Percentiles rank a stretch among this genome's conserved stretches.
Conservation (phyloP, 108 stramenopile genomes). For the Cyclotella atomus region DNA sequence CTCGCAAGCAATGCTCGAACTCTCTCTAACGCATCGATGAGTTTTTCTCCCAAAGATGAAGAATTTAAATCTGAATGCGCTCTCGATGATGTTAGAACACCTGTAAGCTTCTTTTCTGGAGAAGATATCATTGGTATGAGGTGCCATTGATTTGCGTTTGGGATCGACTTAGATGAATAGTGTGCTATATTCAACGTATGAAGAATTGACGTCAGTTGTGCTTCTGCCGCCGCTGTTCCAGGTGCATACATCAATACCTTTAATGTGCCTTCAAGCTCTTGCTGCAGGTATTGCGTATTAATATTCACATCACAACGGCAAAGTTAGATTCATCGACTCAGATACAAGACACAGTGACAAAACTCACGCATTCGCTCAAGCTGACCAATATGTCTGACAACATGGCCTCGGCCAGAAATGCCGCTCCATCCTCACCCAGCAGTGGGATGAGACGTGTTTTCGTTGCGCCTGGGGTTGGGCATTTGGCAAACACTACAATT, state of each 20-base stretch:
- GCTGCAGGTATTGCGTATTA: slow-evolving; percentile 7
- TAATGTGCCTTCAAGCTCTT: slow-evolving; percentile 34
- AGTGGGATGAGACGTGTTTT: slow-evolving; percentile 76
- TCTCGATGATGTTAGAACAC: neutral
- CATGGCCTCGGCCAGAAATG: slow-evolving; percentile 76
- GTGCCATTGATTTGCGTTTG: slow-evolving; percentile 29
- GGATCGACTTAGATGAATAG: neutral
- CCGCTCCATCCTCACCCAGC: slow-evolving; percentile 72
- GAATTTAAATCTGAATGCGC: slow-evolving; percentile 56
- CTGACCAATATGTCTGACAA: slow-evolving; percentile 74
- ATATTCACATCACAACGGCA: too few species aligned
- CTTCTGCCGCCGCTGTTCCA: slow-evolving; percentile 42
- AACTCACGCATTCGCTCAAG: slow-evolving; percentile 41
- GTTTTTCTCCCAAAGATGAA: slow-evolving; percentile 65
- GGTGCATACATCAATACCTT: slow-evolving; percentile 74
- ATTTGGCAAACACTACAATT: slow-evolving; percentile 83
- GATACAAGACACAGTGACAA: neutral
- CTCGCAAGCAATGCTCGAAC: slow-evolving; percentile 35
- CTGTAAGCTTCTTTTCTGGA: neutral
- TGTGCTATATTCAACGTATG: neutral
- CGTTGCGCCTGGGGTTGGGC: slow-evolving; percentile 71
- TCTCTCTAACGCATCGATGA: slow-evolving; percentile 63
- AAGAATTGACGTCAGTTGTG: slow-evolving; percentile 36
- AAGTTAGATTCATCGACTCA: too few species aligned
- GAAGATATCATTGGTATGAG: slow-evolving; percentile 57